Percentiles rank a stretch among this genome's conserved stretches.
phyloP scores from a whole-genome alignment of 2,329 filamentous ascomycete species.

The Phoma sp. region DNA sequence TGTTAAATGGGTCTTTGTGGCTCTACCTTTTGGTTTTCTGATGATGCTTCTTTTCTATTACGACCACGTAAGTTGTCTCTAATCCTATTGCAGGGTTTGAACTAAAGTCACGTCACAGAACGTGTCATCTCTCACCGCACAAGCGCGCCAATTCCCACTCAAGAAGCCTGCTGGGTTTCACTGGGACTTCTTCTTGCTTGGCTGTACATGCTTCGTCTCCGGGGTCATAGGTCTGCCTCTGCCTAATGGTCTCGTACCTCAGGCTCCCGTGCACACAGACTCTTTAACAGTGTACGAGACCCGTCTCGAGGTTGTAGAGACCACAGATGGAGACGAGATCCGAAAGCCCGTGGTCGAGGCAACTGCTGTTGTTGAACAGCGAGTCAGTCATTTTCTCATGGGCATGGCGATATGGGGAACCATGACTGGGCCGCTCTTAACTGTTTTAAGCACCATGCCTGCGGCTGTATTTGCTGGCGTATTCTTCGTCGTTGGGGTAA shows the following conservation, averaged over 20 bases:
- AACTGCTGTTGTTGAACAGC: slow-evolving; percentile 58
- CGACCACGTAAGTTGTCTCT: slow-evolving; percentile 53
- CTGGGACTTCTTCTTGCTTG: slow-evolving; percentile 64
- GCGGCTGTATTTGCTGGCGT: slow-evolving; percentile 59
- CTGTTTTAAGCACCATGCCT: slow-evolving; percentile 59
- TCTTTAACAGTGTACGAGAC: slow-evolving; percentile 52
- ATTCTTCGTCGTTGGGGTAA: slow-evolving; percentile 62
- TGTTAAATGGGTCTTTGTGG: slow-evolving; percentile 60
- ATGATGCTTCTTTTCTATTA: slow-evolving; percentile 64
- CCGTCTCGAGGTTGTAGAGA: slow-evolving; percentile 45
- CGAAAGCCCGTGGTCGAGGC: slow-evolving; percentile 53
- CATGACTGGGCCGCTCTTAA: slow-evolving; percentile 60
- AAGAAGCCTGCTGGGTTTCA: slow-evolving; percentile 63
- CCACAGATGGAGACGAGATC: slow-evolving; percentile 51
- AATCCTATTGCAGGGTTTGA: too few relatives aligned
- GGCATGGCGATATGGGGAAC: slow-evolving; percentile 59
- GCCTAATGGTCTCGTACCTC: slow-evolving; percentile 61
- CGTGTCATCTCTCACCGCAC: slow-evolving; percentile 59
- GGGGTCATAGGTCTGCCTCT: slow-evolving; percentile 60
- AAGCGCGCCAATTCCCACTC: slow-evolving; percentile 59
- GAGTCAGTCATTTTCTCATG: slow-evolving; percentile 61
- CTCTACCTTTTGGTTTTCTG: slow-evolving; percentile 60
- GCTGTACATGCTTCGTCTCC: slow-evolving; percentile 59
- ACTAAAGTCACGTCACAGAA: slow-evolving; percentile 38
- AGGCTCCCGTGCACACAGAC: slow-evolving; percentile 63